Evolutionary conservation across 2,329 filamentous ascomycete species (phyloP), one percentile per base, ranked within the genome.

Genomic region (Colletotrichum tropicicola): DNA sequence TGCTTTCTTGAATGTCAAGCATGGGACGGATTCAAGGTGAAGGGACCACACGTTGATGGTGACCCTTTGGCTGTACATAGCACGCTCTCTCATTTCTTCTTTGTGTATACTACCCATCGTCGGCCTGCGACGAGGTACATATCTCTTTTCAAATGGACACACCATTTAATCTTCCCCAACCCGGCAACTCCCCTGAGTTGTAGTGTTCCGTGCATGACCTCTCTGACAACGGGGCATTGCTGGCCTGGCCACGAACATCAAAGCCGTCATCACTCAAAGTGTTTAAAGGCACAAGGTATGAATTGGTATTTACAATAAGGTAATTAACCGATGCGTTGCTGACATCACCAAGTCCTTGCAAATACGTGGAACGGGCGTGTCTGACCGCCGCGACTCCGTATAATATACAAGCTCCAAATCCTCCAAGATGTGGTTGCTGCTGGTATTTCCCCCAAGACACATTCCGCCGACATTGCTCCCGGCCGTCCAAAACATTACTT

Each of bases 381-480:
- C 37, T 21, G 35, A 43, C 39, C 37, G 25, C 51, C 25, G 51
- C 37, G 23, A 5, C 27, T 41, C 41, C 53, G 17, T 28, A 56
- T 47, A 30, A 45, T 56, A 56, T 56, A 44, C 53, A 56, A 56
- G n/a, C 39, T 28, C 53, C 53, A 56, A 56, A 44, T 35, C 19
- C 39, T 17, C 53, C 41, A 19, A 56, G 30, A 45, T 25, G 2
- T 23, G 5, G 21, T 32, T 28, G 39, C 17, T 47, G 25, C 6
- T 45, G 53, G 53, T 56, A 47, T 56, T 7, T 25, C 53, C 15
- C 21, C 27, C 41, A 23, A 27, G 23, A 51, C 19, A 44, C 41
- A 15, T n/a, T 45, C 17, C 41, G 17, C 10, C 17, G 53, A 35
- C 15, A 13, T 15, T 17, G 28, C 27, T 25, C 41, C 25, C 25